phyloP scores from a whole-genome alignment of 1,284 basidiomycete genomes.

The Exobasidium rhododendri region DNA sequence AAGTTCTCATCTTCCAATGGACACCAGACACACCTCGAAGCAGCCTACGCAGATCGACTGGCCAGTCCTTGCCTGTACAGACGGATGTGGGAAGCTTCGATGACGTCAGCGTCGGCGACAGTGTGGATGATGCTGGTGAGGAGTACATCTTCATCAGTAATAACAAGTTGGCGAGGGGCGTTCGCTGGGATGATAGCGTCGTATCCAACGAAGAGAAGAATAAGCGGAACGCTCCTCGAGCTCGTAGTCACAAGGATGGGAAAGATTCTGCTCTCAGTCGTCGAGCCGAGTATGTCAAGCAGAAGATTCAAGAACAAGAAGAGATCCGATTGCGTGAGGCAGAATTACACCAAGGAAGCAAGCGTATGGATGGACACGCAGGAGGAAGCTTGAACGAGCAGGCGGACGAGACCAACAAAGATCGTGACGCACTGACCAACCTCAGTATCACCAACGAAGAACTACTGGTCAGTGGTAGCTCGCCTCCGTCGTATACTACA shows the following conservation, averaged over 20 bases:
- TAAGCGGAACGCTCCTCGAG: neutral
- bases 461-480: neutral
- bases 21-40: constrained; percentile 31
- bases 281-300: neutral
- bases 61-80: neutral
- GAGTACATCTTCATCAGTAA: neutral
- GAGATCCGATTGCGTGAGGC: neutral
- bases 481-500: neutral
- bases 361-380: neutral
- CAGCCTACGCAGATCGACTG: constrained; percentile 18
- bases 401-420: neutral
- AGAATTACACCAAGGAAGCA: neutral
- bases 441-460: neutral
- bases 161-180: constrained; percentile 5
- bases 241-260: neutral
- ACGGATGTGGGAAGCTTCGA: constrained; percentile 27
- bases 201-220: constrained; percentile 10
- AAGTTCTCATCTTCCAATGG: constrained; percentile 49
- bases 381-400: neutral
- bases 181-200: constrained; percentile 8
- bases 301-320: constrained; percentile 5
- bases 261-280: neutral
- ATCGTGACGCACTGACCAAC: neutral
- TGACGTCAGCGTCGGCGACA: constrained; percentile 14
- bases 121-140: neutral